Base-by-base conservation (phyloP, 2,329 filamentous ascomycete species). In the Fusarium denticulatum region DNA sequence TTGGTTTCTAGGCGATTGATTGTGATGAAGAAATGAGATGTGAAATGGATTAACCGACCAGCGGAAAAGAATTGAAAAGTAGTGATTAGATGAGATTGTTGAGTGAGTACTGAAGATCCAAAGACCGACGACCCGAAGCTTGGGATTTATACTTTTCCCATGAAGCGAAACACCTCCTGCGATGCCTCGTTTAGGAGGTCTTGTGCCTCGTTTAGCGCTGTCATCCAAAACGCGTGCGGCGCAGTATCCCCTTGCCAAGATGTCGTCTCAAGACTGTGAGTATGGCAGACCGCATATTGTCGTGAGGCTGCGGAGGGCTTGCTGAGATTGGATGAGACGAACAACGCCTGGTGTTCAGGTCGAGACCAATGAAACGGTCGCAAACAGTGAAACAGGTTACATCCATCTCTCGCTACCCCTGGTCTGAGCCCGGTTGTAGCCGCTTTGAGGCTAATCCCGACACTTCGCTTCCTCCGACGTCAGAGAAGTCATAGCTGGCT, bases 31-130 rank as follows among this genome's bases (percentile, higher is more conserved):
- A 64, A 18, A 6, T 43, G 7, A 37, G 50, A 59, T 42, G 16
- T 12, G 37, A 66, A 66, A 57, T 50, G 45, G 61, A 66, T 56
- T 56, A 66, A 56, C 61, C 64, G 64, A 45, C 64, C 64, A 67
- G 64, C 64, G 61, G 64, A 67, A 34, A 34, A 66, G 63, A 67
- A 67, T 49, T 39, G 64, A 67, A 66, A 30, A 30, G 62, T 64
- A 24, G 39, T 28, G 11, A 45, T 55, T 43, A 37, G 26, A 50
- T 57, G 39, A 26, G 37, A 34, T 49, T 63, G 62, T 30, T 66
- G 64, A 67, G 64, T 66, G 34, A 39, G 39, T 18, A 67, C 64
- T 67, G 64, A 28, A 24, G 64, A 67, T 14, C 16, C 26, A 66
- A 66, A 43, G 32, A 59, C 26, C 28, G 37, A 15, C 30, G 28